A percentile compares a stretch with the other conserved stretches of the same genome.
Evolutionary conservation across 495 filamentous ascomycete genomes (phyloP).

Genomic region (Neurospora sp.): DNA sequence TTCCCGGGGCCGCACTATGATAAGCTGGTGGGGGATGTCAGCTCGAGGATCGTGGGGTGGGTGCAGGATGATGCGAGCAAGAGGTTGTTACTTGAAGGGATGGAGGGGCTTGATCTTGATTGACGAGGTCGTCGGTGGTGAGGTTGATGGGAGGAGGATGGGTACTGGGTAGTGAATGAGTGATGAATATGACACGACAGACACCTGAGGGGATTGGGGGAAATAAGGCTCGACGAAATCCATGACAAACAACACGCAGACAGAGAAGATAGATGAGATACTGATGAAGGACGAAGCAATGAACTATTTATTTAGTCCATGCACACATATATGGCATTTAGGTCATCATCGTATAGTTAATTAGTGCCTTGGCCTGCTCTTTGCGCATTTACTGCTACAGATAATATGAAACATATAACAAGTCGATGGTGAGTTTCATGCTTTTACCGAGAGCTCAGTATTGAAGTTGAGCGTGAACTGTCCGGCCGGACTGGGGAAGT

Average conservation of each 20-base stretch:
- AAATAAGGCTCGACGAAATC: neutral
- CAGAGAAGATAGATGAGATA: neutral
- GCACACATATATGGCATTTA: neutral
- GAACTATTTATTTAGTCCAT: neutral
- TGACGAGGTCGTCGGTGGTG: neutral
- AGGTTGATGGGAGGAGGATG: neutral
- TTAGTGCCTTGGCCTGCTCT: no score
- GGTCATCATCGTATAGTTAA: no score
- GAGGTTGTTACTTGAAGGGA: constrained; percentile 22
- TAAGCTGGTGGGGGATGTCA: constrained; percentile 64
- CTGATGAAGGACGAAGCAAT: neutral
- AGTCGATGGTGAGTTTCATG: no score
- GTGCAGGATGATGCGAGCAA: constrained; percentile 45
- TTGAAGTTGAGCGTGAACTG: no score
- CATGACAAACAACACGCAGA: neutral
- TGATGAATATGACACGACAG: neutral
- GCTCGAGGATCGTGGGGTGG: constrained; percentile 60
- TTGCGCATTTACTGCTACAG: no score
- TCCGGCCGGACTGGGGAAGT: no score
- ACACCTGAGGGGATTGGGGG: neutral
- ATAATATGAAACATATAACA: no score
- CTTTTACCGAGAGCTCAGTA: no score
- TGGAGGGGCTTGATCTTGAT: neutral
- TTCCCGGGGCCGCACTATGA: constrained; percentile 63
- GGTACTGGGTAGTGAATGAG: neutral